Conservation (phyloP, 2,329 filamentous ascomycete genomes). For the Exophiala oligosperma region DNA sequence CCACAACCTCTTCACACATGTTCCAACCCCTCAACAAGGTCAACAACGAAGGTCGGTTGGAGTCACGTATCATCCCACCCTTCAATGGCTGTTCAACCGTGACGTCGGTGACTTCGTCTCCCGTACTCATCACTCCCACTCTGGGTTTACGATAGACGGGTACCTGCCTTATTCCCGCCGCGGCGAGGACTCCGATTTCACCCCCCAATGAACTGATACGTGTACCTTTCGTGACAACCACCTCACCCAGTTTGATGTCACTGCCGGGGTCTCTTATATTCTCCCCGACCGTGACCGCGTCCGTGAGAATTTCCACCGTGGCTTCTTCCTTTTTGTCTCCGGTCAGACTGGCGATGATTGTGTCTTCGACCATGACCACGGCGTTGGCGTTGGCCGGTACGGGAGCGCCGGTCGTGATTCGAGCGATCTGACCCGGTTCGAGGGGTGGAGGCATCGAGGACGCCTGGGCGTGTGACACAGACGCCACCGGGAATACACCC, state of each 20-base stretch:
- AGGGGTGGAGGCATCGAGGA: slow-evolving; percentile 63
- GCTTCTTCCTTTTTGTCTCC: slow-evolving; percentile 77
- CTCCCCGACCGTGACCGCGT: slow-evolving; percentile 72
- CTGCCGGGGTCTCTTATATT: slow-evolving; percentile 92
- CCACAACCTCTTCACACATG: slow-evolving; percentile 66
- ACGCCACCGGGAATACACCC: slow-evolving; percentile 81
- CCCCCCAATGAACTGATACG: slow-evolving; percentile 84
- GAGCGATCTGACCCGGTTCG: slow-evolving; percentile 72
- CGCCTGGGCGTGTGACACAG: slow-evolving; percentile 81
- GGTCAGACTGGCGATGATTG: slow-evolving; percentile 65
- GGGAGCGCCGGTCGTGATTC: slow-evolving; percentile 93
- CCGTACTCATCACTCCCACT: slow-evolving; percentile 86
- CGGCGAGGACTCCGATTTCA: slow-evolving; percentile 85
- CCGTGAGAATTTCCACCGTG: slow-evolving; percentile 81
- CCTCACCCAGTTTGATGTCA: slow-evolving; percentile 69
- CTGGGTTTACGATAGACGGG: slow-evolving; percentile 73
- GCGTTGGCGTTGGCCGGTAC: slow-evolving; percentile 84
- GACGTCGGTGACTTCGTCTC: slow-evolving; percentile 87
- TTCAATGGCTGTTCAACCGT: slow-evolving; percentile 59
- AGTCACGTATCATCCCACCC: slow-evolving; percentile 87
- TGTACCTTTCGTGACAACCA: slow-evolving; percentile 75
- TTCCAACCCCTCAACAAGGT: slow-evolving; percentile 73
- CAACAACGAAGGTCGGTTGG: slow-evolving; percentile 84
- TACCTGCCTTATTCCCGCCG: slow-evolving; percentile 73
- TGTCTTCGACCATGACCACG: slow-evolving; percentile 97